Conservation (phyloP, 225 moss, liverwort and hornwort species). For the Polytrichum commune region DNA sequence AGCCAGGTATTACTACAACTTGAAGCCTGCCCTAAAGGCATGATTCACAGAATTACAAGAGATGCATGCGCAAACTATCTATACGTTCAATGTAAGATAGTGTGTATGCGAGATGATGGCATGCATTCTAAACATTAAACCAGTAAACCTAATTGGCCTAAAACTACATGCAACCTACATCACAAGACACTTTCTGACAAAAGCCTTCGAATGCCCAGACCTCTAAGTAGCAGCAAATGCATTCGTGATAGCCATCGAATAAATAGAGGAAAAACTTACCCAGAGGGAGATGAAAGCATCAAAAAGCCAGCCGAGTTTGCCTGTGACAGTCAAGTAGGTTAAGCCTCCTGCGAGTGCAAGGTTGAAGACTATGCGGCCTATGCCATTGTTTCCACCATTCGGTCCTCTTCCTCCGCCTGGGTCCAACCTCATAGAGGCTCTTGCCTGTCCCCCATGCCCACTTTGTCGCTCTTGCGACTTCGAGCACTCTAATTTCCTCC, state of each 20-base stretch:
- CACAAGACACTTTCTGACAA: background rate
- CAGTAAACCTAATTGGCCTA: too few relatives aligned
- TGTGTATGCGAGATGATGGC: too few relatives aligned
- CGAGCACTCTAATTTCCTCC: constrained; percentile 10
- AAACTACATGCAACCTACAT: background rate
- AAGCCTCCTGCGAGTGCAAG: constrained; percentile 85
- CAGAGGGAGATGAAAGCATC: constrained; percentile 94
- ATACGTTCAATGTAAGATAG: too few relatives aligned
- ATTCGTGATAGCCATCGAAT: too few relatives aligned
- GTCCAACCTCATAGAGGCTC: constrained; percentile 80
- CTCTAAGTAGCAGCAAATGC: too few relatives aligned
- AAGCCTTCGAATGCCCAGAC: too few relatives aligned
- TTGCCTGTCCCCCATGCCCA: constrained; percentile 18
- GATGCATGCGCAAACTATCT: background rate
- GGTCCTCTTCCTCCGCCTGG: constrained; percentile 57
- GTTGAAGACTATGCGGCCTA: constrained; percentile 76
- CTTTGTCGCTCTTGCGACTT: constrained; percentile 7
- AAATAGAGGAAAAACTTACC: constrained; percentile 37
- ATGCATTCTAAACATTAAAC: too few relatives aligned
- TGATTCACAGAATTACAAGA: too few relatives aligned
- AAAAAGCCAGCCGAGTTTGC: constrained; percentile 96
- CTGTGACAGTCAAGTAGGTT: constrained; percentile 89
- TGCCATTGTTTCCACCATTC: constrained; percentile 44
- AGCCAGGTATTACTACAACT: too few relatives aligned
- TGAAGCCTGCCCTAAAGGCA: too few relatives aligned